Conservation (phyloP, 2,329 filamentous ascomycete species). For the Curvularia lunata region DNA sequence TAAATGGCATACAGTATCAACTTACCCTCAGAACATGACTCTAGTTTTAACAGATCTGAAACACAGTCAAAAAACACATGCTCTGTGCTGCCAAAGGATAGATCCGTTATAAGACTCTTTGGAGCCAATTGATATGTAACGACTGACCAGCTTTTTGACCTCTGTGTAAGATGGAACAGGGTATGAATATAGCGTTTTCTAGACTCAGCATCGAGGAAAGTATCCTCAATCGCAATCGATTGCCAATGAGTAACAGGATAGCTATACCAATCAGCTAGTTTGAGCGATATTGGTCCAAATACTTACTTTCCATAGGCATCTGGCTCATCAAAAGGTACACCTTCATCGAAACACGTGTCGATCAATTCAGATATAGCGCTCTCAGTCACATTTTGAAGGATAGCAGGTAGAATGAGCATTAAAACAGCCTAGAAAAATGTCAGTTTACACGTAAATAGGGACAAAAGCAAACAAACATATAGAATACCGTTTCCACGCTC, state of each 20-base stretch:
- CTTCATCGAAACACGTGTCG: not conserved
- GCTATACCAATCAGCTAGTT: not conserved
- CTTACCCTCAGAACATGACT: not conserved
- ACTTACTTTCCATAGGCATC: not conserved
- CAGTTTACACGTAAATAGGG: not conserved
- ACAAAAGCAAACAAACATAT: not conserved
- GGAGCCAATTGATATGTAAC: too few relatives aligned
- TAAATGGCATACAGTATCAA: not conserved
- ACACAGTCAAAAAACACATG: not conserved
- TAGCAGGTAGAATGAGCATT: not conserved
- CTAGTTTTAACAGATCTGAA: not conserved
- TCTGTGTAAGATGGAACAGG: not conserved
- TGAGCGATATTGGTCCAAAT: not conserved
- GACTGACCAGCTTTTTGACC: not conserved
- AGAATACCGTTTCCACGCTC: not conserved
- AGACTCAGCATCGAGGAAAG: not conserved
- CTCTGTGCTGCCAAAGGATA: too few relatives aligned
- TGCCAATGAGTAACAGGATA: not conserved
- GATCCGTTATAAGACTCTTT: too few relatives aligned
- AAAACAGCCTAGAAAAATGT: not conserved
- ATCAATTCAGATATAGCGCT: not conserved
- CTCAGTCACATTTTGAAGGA: fast-evolving
- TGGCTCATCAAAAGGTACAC: not conserved
- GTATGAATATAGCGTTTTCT: not conserved
- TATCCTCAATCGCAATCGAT: too few relatives aligned